These are phyloP conservation scores for Apiospora saccharicola DNA, from an alignment of 2,329 filamentous ascomycete genomes.

Conservation along the genomic window DNA sequence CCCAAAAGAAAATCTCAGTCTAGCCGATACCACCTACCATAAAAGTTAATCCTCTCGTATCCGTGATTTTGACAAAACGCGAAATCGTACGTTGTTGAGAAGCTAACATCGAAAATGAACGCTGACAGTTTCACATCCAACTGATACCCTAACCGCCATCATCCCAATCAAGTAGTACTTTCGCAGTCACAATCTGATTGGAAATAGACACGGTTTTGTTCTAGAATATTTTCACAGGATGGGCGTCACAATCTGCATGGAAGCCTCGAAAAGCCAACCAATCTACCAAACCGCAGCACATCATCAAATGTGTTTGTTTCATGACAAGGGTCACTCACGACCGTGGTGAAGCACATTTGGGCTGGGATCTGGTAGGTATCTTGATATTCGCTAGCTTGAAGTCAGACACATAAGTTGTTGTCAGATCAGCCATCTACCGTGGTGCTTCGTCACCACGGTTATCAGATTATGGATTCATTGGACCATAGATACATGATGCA, in stretches of 20 bases:
- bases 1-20: neutral
- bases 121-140: neutral
- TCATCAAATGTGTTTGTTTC: neutral
- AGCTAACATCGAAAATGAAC: neutral
- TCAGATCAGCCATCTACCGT: neutral
- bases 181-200: neutral
- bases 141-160: neutral
- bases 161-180: neutral
- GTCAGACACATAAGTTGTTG: neutral
- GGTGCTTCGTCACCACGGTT: neutral
- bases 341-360: neutral
- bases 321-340: neutral
- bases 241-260: neutral
- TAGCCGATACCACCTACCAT: slow-evolving; percentile 4
- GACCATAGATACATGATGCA: neutral
- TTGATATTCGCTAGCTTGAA: neutral
- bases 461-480: neutral
- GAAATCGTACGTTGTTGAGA: neutral
- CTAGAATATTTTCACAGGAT: neutral
- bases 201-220: neutral
- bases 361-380: neutral
- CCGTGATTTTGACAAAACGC: neutral
- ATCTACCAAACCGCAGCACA: neutral
- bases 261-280: neutral
- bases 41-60: neutral